phyloP scores from a whole-genome alignment of 2,329 filamentous ascomycete species.

The Aspergillus sojae region DNA sequence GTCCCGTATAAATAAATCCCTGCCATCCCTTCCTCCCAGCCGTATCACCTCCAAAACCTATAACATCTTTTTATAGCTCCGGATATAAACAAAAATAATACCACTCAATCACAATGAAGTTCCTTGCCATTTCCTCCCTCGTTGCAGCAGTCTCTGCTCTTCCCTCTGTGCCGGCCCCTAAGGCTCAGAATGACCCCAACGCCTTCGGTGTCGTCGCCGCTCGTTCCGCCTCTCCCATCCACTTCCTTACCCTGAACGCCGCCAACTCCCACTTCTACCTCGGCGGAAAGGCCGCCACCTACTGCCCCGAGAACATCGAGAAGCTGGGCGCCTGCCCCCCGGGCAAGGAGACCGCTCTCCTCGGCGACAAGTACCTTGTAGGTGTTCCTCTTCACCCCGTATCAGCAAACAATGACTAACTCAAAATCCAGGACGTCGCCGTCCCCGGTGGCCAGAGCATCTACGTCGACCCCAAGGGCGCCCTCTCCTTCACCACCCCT shows the following conservation, averaged over 20 bases:
- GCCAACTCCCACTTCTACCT: conserved; percentile 52
- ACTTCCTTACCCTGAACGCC: conserved; percentile 51
- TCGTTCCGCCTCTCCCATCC: conserved; percentile 51
- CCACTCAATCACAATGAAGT: conserved; percentile 26
- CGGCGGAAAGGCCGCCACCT: conserved; percentile 48
- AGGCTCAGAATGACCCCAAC: not conserved
- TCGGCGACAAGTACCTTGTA: conserved; percentile 41
- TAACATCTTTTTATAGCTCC: not conserved
- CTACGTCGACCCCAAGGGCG: conserved; percentile 58
- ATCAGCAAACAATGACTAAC: not conserved
- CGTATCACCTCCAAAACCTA: not conserved
- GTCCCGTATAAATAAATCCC: not conserved
- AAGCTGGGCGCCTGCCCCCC: conserved; percentile 38
- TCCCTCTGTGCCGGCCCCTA: conserved; percentile 18
- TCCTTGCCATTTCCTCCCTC: conserved; percentile 28
- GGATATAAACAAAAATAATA: not conserved
- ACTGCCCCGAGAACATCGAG: conserved; percentile 48
- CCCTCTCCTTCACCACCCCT: conserved; percentile 58
- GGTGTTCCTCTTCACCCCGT: not conserved
- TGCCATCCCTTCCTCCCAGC: not conserved
- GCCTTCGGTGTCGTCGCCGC: conserved; percentile 48
- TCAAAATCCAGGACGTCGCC: conserved; percentile 43
- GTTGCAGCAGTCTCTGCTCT: conserved; percentile 26
- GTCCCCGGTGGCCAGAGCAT: conserved; percentile 66
- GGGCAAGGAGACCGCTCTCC: conserved; percentile 52